These are phyloP conservation scores for Exophiala alcalophila DNA, from an alignment of 2,329 filamentous ascomycete species.

Conservation along the genomic window DNA sequence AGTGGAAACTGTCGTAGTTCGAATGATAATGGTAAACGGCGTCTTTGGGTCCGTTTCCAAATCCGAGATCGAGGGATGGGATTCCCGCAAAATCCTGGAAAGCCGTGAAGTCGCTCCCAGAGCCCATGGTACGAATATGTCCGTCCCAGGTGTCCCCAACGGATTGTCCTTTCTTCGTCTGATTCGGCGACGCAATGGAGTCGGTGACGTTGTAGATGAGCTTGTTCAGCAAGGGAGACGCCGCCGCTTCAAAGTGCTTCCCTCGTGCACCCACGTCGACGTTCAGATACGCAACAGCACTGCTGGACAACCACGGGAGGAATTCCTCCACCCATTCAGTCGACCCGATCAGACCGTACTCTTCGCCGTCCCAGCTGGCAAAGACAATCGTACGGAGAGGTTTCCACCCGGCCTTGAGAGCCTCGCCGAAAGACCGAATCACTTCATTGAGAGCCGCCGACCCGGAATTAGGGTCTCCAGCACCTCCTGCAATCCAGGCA, in stretches of 20 bases:
- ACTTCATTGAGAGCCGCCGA: slow-evolving; percentile 77
- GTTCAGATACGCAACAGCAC: slow-evolving; percentile 80
- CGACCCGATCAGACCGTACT: slow-evolving; percentile 80
- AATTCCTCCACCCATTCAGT: slow-evolving; percentile 95
- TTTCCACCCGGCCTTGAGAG: slow-evolving; percentile 72
- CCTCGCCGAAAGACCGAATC: slow-evolving; percentile 69
- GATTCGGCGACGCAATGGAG: slow-evolving; percentile 67
- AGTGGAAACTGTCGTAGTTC: slow-evolving; percentile 80
- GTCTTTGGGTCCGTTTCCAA: slow-evolving; percentile 45
- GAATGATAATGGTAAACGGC: slow-evolving; percentile 71
- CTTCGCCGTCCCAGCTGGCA: slow-evolving; percentile 79
- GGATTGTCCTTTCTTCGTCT: slow-evolving; percentile 67
- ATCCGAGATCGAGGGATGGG: slow-evolving; percentile 63
- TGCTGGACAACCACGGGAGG: slow-evolving; percentile 70
- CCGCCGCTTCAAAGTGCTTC: slow-evolving; percentile 60
- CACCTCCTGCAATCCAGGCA: slow-evolving; percentile 84
- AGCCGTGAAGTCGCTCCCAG: slow-evolving; percentile 70
- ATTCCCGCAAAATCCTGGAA: slow-evolving; percentile 71
- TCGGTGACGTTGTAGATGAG: slow-evolving; percentile 53
- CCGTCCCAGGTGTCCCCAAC: slow-evolving; percentile 66
- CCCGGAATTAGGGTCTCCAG: slow-evolving; percentile 78
- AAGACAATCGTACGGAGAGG: slow-evolving; percentile 88
- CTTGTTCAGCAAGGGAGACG: slow-evolving; percentile 73
- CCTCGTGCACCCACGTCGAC: slow-evolving; percentile 73
- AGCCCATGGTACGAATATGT: slow-evolving; percentile 63